phyloP scores from a whole-genome alignment of 2,329 filamentous ascomycete genomes.

The Xylaria sp. region DNA sequence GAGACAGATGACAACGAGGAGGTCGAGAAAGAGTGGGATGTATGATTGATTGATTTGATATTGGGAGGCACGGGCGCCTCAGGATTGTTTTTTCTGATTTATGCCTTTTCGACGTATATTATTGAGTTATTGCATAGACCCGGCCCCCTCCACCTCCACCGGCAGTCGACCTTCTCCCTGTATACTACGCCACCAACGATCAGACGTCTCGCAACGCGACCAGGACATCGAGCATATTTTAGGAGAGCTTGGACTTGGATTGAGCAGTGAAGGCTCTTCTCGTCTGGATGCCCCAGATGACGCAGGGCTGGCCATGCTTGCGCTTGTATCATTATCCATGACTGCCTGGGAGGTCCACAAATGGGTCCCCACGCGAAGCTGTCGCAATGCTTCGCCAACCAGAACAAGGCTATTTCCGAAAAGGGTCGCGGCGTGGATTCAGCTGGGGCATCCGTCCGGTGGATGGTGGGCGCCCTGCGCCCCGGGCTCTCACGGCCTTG shows the following conservation, averaged over 20 bases:
- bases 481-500: neutral
- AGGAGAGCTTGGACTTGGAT: conserved; percentile 30
- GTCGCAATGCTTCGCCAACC: neutral
- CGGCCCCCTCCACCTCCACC: conserved; percentile 9
- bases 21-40: conserved; percentile 40
- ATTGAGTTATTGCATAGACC: conserved; percentile 19
- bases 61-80: conserved; percentile 2
- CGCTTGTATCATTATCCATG: conserved; percentile 24
- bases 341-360: conserved; percentile 4
- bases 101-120: conserved; percentile 22
- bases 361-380: conserved; percentile 5
- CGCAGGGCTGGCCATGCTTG: conserved; percentile 20
- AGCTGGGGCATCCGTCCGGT: neutral
- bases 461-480: neutral
- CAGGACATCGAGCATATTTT: conserved; percentile 21
- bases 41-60: conserved; percentile 27
- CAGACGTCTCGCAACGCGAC: conserved; percentile 13
- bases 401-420: neutral
- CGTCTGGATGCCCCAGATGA: conserved; percentile 23
- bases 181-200: conserved; percentile 27
- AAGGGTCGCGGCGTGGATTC: neutral
- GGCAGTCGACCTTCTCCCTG: conserved; percentile 27
- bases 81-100: conserved; percentile 14
- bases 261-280: conserved; percentile 20
- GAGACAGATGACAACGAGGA: conserved; percentile 37